Evolutionary conservation across 2,329 filamentous ascomycete genomes (phyloP), one percentile per base, ranked within the genome.

Genomic region (Diplodia seriata): DNA sequence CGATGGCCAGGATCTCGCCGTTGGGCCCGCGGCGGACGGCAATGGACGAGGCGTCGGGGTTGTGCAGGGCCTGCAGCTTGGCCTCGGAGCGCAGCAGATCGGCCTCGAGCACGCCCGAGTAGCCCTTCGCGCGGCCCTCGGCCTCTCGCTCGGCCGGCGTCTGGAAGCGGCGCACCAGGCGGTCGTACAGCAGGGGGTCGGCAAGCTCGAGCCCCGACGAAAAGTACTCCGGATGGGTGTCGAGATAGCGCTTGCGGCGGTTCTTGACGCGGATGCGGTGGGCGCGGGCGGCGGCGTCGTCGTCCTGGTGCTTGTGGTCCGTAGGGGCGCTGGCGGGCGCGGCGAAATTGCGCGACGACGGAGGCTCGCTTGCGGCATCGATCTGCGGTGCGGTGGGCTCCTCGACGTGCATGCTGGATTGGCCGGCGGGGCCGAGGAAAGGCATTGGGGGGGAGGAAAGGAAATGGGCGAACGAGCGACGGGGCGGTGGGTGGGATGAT

Each of bases 121-220:
- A 95, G 12, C 93, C 93, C 75, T 93, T 93, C 9, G 83, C 81
- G 53, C 87, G 87, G 9, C 89, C 90, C 72, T 94, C 91, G 7
- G 85, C 85, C 75, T 93, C 88, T 65, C 92, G 87, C 79, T 97
- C 92, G 4, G 85, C 82, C 2, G 89, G 81, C 0, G 89, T 89
- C 71, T 94, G 91, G 76, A 93, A 94, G 63, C 87, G 88, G 64
- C 92, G 88, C 69, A 97, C 86, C 29, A 96, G 84, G 65, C 87
- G 86, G 77, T 96, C 91, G 82, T 97, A 97, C 38, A 96, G 85
- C 9, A 94, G 81, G 0, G 93, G 92, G 79, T 95, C 91, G 85
- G 86, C 87, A 72, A 89, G 83, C 78, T 90, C 88, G 69, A 90
- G 85, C 66, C 84, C 84, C 56, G 85, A 73, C 56, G 80, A 79